A percentile compares a stretch with the other conserved stretches of the same genome.
Conservation (phyloP, 768 basidiomycete species). For the Porphyrellus cyaneotinctus region DNA sequence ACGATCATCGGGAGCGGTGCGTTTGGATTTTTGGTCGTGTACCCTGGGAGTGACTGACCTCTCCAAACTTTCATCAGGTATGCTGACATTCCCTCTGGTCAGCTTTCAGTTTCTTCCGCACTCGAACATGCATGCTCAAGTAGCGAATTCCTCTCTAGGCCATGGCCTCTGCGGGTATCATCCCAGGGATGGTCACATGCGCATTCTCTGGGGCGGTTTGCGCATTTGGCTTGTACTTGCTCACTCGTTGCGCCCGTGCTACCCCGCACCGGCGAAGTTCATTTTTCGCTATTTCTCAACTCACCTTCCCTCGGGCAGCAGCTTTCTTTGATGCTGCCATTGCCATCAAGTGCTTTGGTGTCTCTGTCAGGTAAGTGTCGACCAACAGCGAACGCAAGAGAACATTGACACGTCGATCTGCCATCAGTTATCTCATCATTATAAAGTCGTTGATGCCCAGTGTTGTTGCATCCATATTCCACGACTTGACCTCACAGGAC, state of each 20-base stretch:
- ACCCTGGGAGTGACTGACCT: neutral
- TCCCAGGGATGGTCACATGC: constrained; percentile 90
- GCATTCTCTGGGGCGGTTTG: constrained; percentile 72
- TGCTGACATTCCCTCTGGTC: constrained; percentile 86
- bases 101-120: constrained; percentile 10
- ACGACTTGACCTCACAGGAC: constrained; percentile 62
- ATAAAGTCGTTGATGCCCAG: constrained; percentile 92
- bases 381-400: neutral
- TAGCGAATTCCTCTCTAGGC: constrained; percentile 45
- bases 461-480: constrained; percentile 79
- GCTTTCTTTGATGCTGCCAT: constrained; percentile 93
- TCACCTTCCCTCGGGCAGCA: constrained; percentile 87
- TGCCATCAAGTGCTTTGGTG: constrained; percentile 95
- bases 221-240: constrained; percentile 83
- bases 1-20: constrained; percentile 89
- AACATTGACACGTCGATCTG: neutral
- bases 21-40: constrained; percentile 19
- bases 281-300: constrained; percentile 76
- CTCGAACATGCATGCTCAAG: neutral
- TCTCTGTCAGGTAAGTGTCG: constrained; percentile 72
- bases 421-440: constrained; percentile 77
- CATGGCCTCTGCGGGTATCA: constrained; percentile 83
- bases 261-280: constrained; percentile 73
- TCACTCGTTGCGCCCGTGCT: constrained; percentile 76
- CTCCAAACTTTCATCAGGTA: constrained; percentile 49